Base-by-base conservation (phyloP, 208 protist species). In the Crithidia expoeki region DNA sequence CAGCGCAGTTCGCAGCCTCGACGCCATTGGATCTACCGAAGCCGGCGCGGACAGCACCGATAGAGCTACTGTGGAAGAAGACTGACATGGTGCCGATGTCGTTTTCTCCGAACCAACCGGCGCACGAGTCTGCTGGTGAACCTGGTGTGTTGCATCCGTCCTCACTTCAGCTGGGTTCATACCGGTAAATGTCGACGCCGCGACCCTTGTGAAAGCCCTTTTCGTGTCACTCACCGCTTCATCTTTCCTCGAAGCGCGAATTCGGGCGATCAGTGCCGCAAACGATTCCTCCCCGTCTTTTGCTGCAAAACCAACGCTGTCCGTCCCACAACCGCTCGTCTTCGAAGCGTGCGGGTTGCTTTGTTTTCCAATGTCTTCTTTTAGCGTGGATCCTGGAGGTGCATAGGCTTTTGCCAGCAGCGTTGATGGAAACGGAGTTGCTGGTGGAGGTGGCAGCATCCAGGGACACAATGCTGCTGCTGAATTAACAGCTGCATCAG, bases 251-350 rank as follows among this genome's bases (percentile, higher is more conserved):
- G 75, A 68, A 14, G 71, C 60, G 4, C 64, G 69, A 17, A 77
- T 81, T 25, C 65, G 64, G 12, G 59, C 53, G 12, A 75, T 38
- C 34, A 81, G 28, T 14, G 66, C 36, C 6, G 76, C 70, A 12
- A 81, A 72, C 11, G 66, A 62, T 19, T 74, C 71, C 42, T 68
- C 71, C 12, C 61, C 71, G 17, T 68, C 71, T n/a, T 28, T 50
- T 12, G 44, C 55, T 27, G 69, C 58, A 47, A 81, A 81, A 46
- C 70, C 70, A 6, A 73, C 57, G 46, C 70, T 77, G 66, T 81
- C 70, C 4, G 76, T 81, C n/a, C 76, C 69, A 44, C 69, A 68
- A 27, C 58, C 59, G n/a, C 30, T 10, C 53, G 36, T 12, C 9
- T 40, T 12, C 5, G 36, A 5, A 40, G 36, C 5, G 36, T 14